These are phyloP conservation scores for Colletotrichum godetiae DNA, from an alignment of 2,329 filamentous ascomycete genomes.

Conservation along the genomic window DNA sequence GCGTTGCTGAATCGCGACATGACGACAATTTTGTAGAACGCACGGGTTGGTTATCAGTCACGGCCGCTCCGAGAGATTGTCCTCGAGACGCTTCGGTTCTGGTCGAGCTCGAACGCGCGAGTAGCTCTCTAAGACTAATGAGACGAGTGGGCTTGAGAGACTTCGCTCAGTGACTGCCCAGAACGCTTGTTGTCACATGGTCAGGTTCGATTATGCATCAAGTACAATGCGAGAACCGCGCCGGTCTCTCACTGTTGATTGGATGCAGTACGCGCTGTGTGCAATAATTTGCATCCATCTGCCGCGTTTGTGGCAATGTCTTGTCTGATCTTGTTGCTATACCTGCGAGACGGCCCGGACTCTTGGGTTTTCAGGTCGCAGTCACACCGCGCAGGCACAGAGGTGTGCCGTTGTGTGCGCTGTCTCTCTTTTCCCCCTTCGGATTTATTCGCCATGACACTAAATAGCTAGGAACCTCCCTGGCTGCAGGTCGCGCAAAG, in stretches of 20 bases:
- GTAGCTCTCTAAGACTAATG: neutral
- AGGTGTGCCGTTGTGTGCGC: conserved; percentile 3
- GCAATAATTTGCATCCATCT: conserved; percentile 21
- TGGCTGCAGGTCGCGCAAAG: conserved; percentile 9
- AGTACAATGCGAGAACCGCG: neutral
- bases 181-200: neutral
- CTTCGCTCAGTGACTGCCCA: neutral
- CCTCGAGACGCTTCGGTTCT: neutral
- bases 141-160: neutral
- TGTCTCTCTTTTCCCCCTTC: neutral
- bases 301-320: conserved; percentile 11
- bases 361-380: conserved; percentile 12
- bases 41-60: neutral
- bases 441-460: conserved; percentile 8
- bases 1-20: neutral
- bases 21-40: neutral
- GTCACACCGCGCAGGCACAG: conserved; percentile 17
- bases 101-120: neutral
- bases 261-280: conserved; percentile 32
- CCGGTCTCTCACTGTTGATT: conserved; percentile 15
- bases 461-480: conserved; percentile 8
- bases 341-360: conserved; percentile 25
- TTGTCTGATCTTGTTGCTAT: conserved; percentile 13
- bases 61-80: neutral
- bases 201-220: neutral